Evolutionary conservation across 2,329 filamentous ascomycete genomes (phyloP).

Genomic region (Botryotinia convoluta): DNA sequence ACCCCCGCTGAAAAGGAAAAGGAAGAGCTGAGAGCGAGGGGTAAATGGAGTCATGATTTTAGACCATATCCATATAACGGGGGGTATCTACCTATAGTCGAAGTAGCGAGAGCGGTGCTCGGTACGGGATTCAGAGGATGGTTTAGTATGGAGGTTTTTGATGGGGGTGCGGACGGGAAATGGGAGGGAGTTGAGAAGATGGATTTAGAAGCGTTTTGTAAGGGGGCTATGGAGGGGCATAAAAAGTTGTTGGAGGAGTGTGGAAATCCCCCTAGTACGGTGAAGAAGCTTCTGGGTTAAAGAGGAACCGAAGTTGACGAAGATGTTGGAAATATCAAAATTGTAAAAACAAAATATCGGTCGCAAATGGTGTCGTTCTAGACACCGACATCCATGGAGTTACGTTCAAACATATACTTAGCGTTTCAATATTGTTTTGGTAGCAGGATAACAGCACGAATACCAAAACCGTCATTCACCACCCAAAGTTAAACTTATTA

Average conservation of each 20-base stretch:
- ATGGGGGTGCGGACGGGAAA: constrained; percentile 50
- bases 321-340: background rate
- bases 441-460: background rate
- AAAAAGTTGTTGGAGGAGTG: constrained; percentile 37
- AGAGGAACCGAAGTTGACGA: background rate
- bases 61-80: constrained; percentile 67
- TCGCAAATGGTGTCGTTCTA: background rate
- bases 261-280: background rate
- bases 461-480: background rate
- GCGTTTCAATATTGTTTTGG: background rate
- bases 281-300: background rate
- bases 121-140: constrained; percentile 62
- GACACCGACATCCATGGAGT: background rate
- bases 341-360: background rate
- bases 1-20: constrained; percentile 39
- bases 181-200: constrained; percentile 47
- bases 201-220: constrained; percentile 47
- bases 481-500: background rate
- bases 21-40: constrained; percentile 56
- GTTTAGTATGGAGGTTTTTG: constrained; percentile 71
- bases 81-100: constrained; percentile 65
- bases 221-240: constrained; percentile 46
- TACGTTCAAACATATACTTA: background rate
- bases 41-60: constrained; percentile 69
- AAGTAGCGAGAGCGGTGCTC: constrained; percentile 63